phyloP scores from a whole-genome alignment of 2,329 filamentous ascomycete species.

The Diaporthe amygdali region DNA sequence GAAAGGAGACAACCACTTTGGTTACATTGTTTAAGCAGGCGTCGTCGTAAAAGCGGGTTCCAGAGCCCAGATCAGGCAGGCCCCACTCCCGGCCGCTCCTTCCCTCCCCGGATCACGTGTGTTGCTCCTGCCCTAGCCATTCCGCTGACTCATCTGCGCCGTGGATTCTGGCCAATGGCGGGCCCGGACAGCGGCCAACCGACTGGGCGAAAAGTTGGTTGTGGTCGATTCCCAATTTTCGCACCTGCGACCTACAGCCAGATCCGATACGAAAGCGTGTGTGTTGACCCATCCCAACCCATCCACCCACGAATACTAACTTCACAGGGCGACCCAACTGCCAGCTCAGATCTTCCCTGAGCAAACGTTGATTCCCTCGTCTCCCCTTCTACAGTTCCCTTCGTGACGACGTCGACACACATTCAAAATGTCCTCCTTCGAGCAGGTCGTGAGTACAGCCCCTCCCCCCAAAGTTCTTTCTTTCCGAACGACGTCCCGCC shows the following conservation, averaged over 20 bases:
- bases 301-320: constrained; percentile 26
- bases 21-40: not conserved
- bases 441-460: constrained; percentile 68
- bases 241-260: not conserved
- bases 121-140: not conserved
- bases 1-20: not conserved
- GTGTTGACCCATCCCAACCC: constrained; percentile 18
- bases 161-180: not conserved
- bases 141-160: not conserved
- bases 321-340: constrained; percentile 23
- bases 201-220: constrained; percentile 15
- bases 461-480: constrained; percentile 11
- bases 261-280: constrained; percentile 6
- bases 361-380: constrained; percentile 31
- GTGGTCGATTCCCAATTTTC: constrained; percentile 16
- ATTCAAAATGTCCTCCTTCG: constrained; percentile 49
- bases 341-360: constrained; percentile 27
- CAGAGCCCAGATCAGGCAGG: not conserved
- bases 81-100: not conserved
- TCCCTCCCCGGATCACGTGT: not conserved
- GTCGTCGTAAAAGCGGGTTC: not conserved
- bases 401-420: constrained; percentile 30
- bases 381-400: constrained; percentile 29
- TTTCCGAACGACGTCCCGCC: not conserved
- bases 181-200: not conserved